Conservation (phyloP, 164 flowering plant genomes). For the Cinnamomum micranthum region DNA sequence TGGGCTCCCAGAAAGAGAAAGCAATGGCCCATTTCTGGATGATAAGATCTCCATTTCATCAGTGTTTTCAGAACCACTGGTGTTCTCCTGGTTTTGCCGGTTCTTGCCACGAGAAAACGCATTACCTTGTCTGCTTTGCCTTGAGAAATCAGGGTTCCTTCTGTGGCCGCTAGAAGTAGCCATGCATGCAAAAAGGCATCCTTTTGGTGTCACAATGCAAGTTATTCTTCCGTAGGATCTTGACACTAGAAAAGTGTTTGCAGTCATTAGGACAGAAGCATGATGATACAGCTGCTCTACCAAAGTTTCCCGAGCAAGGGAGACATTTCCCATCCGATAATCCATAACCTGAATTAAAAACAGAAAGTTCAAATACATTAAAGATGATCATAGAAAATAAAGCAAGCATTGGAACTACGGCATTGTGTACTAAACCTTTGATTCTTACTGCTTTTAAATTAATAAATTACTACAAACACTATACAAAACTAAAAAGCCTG, state of each 20-base stretch:
- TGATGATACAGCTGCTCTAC: slow-evolving; percentile 38
- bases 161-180: slow-evolving; percentile 51
- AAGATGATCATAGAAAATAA: too few relatives aligned
- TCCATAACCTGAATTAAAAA: slow-evolving; percentile 46
- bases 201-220: slow-evolving; percentile 21
- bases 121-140: slow-evolving; percentile 47
- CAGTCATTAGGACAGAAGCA: slow-evolving; percentile 26
- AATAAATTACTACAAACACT: too few relatives aligned
- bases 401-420: too few relatives aligned
- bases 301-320: slow-evolving; percentile 55
- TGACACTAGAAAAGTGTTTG: slow-evolving; percentile 25
- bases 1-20: slow-evolving; percentile 48
- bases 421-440: too few relatives aligned
- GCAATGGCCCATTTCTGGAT: slow-evolving; percentile 63
- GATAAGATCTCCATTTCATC: slow-evolving; percentile 60
- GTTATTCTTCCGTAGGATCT: slow-evolving; percentile 22
- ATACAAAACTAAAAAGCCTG: too few relatives aligned
- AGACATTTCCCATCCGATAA: slow-evolving; percentile 46
- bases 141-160: slow-evolving; percentile 75
- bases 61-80: slow-evolving; percentile 30
- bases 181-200: slow-evolving; percentile 38
- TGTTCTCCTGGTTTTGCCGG: slow-evolving; percentile 56
- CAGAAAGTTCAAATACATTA: background rate
- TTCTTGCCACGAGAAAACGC: slow-evolving; percentile 53
- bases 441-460: too few relatives aligned